Conservation (phyloP, 345 rosid species). For the Acer yangbiense region DNA sequence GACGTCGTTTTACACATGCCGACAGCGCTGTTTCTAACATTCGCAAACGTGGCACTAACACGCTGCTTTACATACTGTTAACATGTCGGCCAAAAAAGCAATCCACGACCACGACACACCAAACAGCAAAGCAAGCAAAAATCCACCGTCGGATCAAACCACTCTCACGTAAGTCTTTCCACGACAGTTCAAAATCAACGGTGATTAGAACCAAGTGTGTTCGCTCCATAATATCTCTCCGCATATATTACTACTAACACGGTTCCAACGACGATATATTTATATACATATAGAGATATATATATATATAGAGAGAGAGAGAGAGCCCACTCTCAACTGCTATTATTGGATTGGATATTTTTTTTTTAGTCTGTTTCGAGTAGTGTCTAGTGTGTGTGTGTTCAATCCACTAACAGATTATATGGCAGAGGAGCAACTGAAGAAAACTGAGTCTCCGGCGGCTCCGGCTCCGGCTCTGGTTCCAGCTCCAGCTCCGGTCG, state of each 20-base stretch:
- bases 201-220: slow-evolving; percentile 15
- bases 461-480: slow-evolving; percentile 34
- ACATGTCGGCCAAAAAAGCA: slow-evolving; percentile 49
- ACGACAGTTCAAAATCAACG: slow-evolving; percentile 25
- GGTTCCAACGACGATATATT: background rate
- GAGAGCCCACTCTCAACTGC: background rate
- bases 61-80: slow-evolving; percentile 34
- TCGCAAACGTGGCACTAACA: slow-evolving; percentile 26
- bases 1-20: slow-evolving; percentile 25
- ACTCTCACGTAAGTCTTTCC: background rate
- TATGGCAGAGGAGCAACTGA: slow-evolving; percentile 57
- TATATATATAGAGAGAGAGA: background rate
- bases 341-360: too few species aligned
- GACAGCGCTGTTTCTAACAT: background rate
- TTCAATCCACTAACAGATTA: slow-evolving; percentile 13
- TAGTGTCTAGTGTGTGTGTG: background rate
- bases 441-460: slow-evolving; percentile 37
- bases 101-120: background rate
- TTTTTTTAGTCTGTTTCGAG: background rate
- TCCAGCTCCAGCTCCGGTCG: slow-evolving; percentile 19
- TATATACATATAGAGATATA: background rate
- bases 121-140: background rate
- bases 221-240: too few species aligned
- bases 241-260: background rate
- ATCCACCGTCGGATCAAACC: slow-evolving; percentile 39